Conservation (phyloP, 2,329 filamentous ascomycete genomes). For the Fusarium verrucosum region DNA sequence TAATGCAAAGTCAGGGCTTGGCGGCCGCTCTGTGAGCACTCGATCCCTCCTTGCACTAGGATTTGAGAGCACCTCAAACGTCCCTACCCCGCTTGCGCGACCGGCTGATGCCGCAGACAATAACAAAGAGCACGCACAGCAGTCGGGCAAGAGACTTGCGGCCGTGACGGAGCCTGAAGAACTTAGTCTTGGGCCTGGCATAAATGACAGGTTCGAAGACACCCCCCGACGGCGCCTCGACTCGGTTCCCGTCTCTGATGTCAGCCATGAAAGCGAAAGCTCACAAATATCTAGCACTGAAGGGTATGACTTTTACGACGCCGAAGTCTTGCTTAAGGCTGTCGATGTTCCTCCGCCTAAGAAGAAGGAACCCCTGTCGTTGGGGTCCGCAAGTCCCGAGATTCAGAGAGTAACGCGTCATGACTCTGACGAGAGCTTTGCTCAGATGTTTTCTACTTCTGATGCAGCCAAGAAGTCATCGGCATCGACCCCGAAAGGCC, state of each 20-base stretch:
- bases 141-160: constrained; percentile 54
- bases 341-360: constrained; percentile 62
- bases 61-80: constrained; percentile 70
- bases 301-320: constrained; percentile 73
- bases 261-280: constrained; percentile 59
- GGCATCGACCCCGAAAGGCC: constrained; percentile 19
- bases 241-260: constrained; percentile 61
- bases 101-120: constrained; percentile 54
- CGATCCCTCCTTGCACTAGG: constrained; percentile 64
- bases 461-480: constrained; percentile 51
- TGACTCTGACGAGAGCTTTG: constrained; percentile 68
- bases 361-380: constrained; percentile 51
- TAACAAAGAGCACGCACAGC: constrained; percentile 43
- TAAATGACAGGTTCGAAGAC: constrained; percentile 49
- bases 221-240: constrained; percentile 58
- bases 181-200: constrained; percentile 61
- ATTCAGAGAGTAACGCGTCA: constrained; percentile 52
- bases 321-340: constrained; percentile 61
- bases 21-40: constrained; percentile 47
- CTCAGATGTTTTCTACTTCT: constrained; percentile 67
- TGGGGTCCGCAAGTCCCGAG: constrained; percentile 43
- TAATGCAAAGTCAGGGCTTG: constrained; percentile 43
- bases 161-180: constrained; percentile 61
- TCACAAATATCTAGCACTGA: constrained; percentile 64
- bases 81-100: constrained; percentile 66